These are phyloP conservation scores for Dimocarpus longan DNA, from an alignment of 345 rosid genomes.

Conservation along the genomic window DNA sequence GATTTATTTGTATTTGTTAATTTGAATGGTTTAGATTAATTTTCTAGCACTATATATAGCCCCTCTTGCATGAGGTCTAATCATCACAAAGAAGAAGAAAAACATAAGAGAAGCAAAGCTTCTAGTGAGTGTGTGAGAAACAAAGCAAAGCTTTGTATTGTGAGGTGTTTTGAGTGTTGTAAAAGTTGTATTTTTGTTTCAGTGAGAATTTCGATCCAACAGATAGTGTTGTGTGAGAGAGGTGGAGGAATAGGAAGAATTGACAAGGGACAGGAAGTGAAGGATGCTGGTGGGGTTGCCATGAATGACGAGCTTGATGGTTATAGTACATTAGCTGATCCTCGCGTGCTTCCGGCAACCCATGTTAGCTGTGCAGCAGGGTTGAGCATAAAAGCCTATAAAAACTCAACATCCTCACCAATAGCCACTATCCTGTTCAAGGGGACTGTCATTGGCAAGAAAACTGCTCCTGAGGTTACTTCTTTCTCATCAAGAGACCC, in stretches of 20 bases:
- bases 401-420: constrained; percentile 37
- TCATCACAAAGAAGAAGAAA: too few species aligned
- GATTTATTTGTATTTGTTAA: too few species aligned
- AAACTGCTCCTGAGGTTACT: constrained; percentile 41
- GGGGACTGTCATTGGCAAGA: constrained; percentile 42
- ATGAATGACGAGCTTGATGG: constrained; percentile 37
- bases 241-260: constrained; percentile 34
- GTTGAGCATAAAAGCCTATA: constrained; percentile 34
- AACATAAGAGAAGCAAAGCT: too few species aligned
- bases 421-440: constrained; percentile 40
- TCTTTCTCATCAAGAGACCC: constrained; percentile 59
- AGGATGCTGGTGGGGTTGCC: constrained; percentile 48
- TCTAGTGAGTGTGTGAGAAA: too few species aligned
- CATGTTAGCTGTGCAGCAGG: constrained; percentile 41
- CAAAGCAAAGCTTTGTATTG: too few species aligned
- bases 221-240: constrained; percentile 50
- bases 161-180: too few species aligned
- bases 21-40: too few species aligned
- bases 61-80: too few species aligned
- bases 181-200: too few species aligned
- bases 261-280: constrained; percentile 46
- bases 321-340: constrained; percentile 41
- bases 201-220: too few species aligned
- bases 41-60: too few species aligned
- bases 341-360: constrained; percentile 47